phyloP scores from a whole-genome alignment of 1,139 yeast species.

The Protomyces inundatus region DNA sequence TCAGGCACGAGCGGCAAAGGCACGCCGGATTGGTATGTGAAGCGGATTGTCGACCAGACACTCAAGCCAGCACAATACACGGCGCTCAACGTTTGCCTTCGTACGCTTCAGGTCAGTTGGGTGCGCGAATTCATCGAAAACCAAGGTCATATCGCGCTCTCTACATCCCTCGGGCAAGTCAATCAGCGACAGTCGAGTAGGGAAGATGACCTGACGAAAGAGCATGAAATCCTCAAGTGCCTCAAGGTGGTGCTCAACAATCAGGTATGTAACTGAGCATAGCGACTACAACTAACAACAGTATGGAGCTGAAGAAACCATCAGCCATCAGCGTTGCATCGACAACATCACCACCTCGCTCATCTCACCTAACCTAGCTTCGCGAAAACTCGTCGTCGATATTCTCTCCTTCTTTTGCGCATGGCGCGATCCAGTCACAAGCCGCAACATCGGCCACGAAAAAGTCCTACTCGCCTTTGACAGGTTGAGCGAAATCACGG shows the following conservation, averaged over 20 bases:
- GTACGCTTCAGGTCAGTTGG: slow-evolving; percentile 92
- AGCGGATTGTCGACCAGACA: slow-evolving; percentile 62
- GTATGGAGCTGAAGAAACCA: slow-evolving; percentile 54
- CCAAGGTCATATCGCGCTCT: slow-evolving; percentile 85
- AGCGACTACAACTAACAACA: background rate
- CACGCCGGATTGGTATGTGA: slow-evolving; percentile 74
- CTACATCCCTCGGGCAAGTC: slow-evolving; percentile 51
- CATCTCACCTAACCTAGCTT: slow-evolving; percentile 58
- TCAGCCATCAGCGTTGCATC: slow-evolving; percentile 49
- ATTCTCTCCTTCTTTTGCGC: slow-evolving; percentile 55
- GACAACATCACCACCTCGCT: slow-evolving; percentile 59
- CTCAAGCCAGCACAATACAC: slow-evolving; percentile 69
- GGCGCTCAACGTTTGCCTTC: slow-evolving; percentile 80
- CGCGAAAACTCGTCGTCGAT: slow-evolving; percentile 78
- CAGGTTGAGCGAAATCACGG: slow-evolving; percentile 54
- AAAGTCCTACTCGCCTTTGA: slow-evolving; percentile 63
- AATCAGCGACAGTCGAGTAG: slow-evolving; percentile 36
- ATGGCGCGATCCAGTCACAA: slow-evolving; percentile 44
- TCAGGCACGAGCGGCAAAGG: slow-evolving; percentile 31
- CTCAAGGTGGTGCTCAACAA: slow-evolving; percentile 56
- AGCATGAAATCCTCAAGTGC: slow-evolving; percentile 56
- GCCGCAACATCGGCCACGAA: slow-evolving; percentile 46
- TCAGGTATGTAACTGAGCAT: slow-evolving; percentile 32
- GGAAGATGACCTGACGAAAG: slow-evolving; percentile 51
- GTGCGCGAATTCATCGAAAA: slow-evolving; percentile 70